Percentiles rank a stretch among this genome's conserved stretches.
Evolutionary conservation across 1,139 yeast species (phyloP).

Genomic region (Blastobotrys indianensis): DNA sequence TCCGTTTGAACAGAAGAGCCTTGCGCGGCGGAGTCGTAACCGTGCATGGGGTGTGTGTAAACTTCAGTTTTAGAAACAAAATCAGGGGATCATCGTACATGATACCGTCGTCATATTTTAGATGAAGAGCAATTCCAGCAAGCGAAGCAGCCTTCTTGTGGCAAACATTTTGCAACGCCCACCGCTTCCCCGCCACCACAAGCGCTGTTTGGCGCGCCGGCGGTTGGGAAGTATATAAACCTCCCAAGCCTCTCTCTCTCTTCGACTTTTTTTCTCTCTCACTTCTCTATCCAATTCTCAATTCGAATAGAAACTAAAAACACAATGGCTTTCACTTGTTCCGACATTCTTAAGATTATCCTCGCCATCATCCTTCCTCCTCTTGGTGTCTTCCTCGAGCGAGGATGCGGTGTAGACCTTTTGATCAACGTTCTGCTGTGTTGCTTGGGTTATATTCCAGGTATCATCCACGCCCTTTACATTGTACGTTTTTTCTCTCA

Average conservation of each 20-base stretch:
- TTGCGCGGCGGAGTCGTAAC: too few relatives aligned
- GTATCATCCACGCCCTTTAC: slow-evolving; percentile 59
- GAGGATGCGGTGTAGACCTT: slow-evolving; percentile 54
- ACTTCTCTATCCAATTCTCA: neutral
- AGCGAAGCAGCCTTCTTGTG: too few relatives aligned
- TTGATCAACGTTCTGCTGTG: slow-evolving; percentile 57
- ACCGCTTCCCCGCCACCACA: too few relatives aligned
- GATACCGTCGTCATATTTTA: too few relatives aligned
- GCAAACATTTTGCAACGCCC: too few relatives aligned
- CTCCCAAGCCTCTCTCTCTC: neutral
- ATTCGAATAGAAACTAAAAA: neutral
- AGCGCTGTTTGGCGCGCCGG: too few relatives aligned
- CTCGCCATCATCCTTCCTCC: slow-evolving; percentile 66
- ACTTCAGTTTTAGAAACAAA: too few relatives aligned
- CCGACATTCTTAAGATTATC: slow-evolving; percentile 52
- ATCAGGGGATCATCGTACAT: too few relatives aligned
- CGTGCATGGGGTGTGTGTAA: too few relatives aligned
- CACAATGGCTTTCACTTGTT: slow-evolving; percentile 32
- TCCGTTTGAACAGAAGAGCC: too few relatives aligned
- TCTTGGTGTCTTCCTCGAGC: slow-evolving; percentile 65
- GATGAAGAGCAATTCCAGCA: too few relatives aligned
- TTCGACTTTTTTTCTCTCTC: neutral
- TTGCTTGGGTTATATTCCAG: slow-evolving; percentile 55
- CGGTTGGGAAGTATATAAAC: neutral
- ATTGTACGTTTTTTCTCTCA: slow-evolving; percentile 35